phyloP scores from a whole-genome alignment of 1,139 yeast species.

The Sugiyamaella neomexicana region DNA sequence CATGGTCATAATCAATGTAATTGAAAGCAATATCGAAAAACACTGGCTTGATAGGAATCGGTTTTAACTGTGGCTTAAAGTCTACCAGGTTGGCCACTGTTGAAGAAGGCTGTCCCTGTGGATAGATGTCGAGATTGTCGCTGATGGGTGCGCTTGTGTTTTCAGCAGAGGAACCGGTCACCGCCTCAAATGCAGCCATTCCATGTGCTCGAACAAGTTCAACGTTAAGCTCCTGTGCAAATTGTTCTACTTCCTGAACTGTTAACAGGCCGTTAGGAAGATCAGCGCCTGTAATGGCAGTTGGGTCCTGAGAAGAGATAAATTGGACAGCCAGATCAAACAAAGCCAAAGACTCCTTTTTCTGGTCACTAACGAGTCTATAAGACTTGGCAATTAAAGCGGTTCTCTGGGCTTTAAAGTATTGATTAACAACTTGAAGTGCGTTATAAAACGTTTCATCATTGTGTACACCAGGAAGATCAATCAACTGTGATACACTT shows the following conservation, averaged over 20 bases:
- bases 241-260: slow-evolving; percentile 41
- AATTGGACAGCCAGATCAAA: slow-evolving; percentile 43
- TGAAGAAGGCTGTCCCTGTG: slow-evolving; percentile 39
- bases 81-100: slow-evolving; percentile 51
- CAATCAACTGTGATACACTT: slow-evolving; percentile 59
- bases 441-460: slow-evolving; percentile 67
- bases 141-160: slow-evolving; percentile 38
- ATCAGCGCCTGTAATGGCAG: slow-evolving; percentile 22
- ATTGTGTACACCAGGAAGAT: slow-evolving; percentile 87
- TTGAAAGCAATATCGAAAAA: slow-evolving; percentile 87
- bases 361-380: slow-evolving; percentile 45
- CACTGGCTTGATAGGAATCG: slow-evolving; percentile 80
- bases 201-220: slow-evolving; percentile 49
- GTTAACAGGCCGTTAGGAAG: slow-evolving; percentile 41
- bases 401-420: slow-evolving; percentile 49
- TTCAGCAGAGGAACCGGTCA: slow-evolving; percentile 19
- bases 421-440: slow-evolving; percentile 52
- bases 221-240: slow-evolving; percentile 39
- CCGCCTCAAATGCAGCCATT: slow-evolving; percentile 50
- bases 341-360: slow-evolving; percentile 58
- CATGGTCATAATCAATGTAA: slow-evolving; percentile 50
- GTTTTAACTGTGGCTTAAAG: slow-evolving; percentile 48
- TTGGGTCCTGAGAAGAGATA: slow-evolving; percentile 20
- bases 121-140: slow-evolving; percentile 53
- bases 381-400: slow-evolving; percentile 53